Evolutionary conservation across 106 monocot genomes (phyloP).

Genomic region (Apostasia shenzhenica): DNA sequence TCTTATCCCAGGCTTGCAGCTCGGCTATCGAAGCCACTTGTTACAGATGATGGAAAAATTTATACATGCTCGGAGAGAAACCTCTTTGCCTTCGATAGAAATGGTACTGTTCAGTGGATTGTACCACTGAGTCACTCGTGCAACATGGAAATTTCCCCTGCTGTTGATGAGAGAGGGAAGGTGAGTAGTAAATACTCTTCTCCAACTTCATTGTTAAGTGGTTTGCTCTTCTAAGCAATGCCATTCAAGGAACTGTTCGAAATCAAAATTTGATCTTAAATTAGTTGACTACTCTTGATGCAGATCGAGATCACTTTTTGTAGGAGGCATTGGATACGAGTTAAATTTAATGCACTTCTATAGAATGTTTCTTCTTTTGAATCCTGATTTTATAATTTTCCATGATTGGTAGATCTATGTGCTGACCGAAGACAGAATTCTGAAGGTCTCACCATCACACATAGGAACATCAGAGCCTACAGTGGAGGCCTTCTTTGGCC

Average conservation of each 20-base stretch:
- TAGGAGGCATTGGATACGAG: not conserved
- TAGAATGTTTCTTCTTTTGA: not conserved
- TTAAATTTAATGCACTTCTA: not conserved
- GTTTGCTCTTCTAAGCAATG: not conserved
- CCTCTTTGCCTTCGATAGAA: conserved; percentile 50
- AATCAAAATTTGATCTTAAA: too few relatives aligned
- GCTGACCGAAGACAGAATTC: conserved; percentile 65
- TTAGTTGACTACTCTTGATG: too few relatives aligned
- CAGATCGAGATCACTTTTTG: not conserved
- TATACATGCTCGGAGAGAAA: conserved; percentile 56
- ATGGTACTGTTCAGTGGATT: conserved; percentile 59
- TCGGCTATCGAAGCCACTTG: conserved; percentile 26
- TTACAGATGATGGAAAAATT: conserved; percentile 49
- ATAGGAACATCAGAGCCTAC: conserved; percentile 30
- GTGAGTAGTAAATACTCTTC: conserved; percentile 9
- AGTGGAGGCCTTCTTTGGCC: conserved; percentile 44
- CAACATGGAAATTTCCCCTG: conserved; percentile 44
- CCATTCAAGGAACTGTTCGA: too few relatives aligned
- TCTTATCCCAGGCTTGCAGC: not conserved
- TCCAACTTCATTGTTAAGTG: not conserved
- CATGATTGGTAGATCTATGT: conserved; percentile 64
- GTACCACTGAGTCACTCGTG: conserved; percentile 52
- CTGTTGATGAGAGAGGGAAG: conserved; percentile 56
- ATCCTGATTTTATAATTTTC: not conserved
- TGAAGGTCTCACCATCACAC: conserved; percentile 57